Conservation (phyloP, 805 yeast genomes). For the Metschnikowia shivogae region DNA sequence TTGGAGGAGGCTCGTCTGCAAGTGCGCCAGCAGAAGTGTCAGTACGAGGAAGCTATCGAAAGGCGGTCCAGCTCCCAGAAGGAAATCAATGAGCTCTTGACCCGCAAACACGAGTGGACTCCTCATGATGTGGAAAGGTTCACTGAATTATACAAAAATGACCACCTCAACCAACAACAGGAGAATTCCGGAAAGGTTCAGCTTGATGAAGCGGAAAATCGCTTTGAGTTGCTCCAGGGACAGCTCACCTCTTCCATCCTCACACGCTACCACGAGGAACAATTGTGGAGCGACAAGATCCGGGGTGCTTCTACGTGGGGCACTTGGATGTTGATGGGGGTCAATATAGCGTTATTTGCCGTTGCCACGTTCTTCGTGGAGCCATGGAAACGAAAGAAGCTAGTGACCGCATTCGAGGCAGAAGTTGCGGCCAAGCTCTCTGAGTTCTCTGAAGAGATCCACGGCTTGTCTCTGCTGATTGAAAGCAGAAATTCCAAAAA, state of each 20-base stretch:
- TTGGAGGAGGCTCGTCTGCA: conserved; percentile 45
- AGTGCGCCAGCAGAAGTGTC: conserved; percentile 46
- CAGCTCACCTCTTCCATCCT: conserved; percentile 72
- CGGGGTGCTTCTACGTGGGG: conserved; percentile 96
- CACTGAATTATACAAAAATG: conserved; percentile 74
- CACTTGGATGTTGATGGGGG: conserved; percentile 83
- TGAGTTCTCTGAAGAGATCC: conserved; percentile 10
- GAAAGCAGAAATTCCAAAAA: background rate
- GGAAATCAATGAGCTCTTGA: conserved; percentile 81
- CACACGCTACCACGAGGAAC: conserved; percentile 92
- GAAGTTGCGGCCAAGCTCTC: conserved; percentile 49
- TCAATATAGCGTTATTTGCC: conserved; percentile 72
- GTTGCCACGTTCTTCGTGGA: conserved; percentile 84
- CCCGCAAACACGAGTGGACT: conserved; percentile 80
- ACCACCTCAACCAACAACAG: conserved; percentile 63
- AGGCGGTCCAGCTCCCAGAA: conserved; percentile 68
- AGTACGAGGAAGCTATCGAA: conserved; percentile 58
- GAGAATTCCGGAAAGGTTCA: conserved; percentile 49
- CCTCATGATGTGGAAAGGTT: conserved; percentile 77
- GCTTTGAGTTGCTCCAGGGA: conserved; percentile 66
- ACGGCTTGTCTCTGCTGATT: conserved; percentile 7
- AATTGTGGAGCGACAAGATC: conserved; percentile 96
- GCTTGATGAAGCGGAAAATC: conserved; percentile 52
- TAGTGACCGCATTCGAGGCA: conserved; percentile 79
- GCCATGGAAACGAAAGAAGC: conserved; percentile 85